Base-by-base conservation (phyloP, 163 green algal species). In the Botryococcus braunii region DNA sequence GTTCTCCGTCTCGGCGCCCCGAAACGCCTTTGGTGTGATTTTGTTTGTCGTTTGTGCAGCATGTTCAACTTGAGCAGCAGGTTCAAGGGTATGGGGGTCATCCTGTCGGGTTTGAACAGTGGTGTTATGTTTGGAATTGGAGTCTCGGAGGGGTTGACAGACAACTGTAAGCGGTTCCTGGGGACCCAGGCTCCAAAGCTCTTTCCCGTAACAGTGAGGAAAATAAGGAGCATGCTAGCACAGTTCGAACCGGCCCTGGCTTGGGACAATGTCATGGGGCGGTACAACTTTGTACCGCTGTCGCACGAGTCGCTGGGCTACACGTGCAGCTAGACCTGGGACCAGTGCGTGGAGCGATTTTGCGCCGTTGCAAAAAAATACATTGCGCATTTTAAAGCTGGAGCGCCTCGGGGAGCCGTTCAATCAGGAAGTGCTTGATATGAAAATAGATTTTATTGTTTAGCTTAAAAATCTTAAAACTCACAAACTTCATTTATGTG, bases 301-400 rank as follows among this genome's bases (percentile, higher is more conserved):
- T 94, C 85, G 23, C 97, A 96, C 65, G 91, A 96, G 55, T 69
- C 85, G 0, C 81, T 99, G 6, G 89, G 98, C 76, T 83, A 91
- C 48, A 90, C 91, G 4, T 81, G 84, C 41, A 62, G 82, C 27
- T 97, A 97, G 75, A 75, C 86, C 3, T 90, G 76, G 0, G 92
- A 97, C 63, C 86, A 96, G 81, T 96, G 90, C 62, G 88, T 89
- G n/a, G 94, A 99, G 82, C 93, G 92, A 64, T 91, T 99, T 76
- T 92, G 97, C 46, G 88, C 89, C 2, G 90, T 98, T 34, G 78
- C 85, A 21, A 85, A 86, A n/a, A 76, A 85, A 81, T 76, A 91
- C 79, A 13, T 80, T 99, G 77, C 85, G 93, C 62, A 93, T 99
- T 39, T 69, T 98, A 62, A 82, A 82, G 4, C 76, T 98, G 31